Percentiles rank a stretch among this genome's conserved stretches.
Conservation (phyloP, 2,329 filamentous ascomycete genomes). For the Esteya vermicola region DNA sequence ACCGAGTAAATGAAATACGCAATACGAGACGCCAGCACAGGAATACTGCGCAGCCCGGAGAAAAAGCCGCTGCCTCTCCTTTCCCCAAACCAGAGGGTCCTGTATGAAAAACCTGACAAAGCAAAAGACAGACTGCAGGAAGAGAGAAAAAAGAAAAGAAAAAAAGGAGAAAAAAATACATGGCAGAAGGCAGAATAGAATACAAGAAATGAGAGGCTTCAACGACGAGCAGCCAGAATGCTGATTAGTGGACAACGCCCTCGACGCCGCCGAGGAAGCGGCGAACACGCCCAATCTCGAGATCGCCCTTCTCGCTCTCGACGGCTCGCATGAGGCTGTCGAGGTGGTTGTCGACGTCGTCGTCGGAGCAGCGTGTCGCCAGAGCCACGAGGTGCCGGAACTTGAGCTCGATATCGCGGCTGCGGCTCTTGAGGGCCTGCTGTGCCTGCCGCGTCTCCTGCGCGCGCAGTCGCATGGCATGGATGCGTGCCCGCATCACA, state of each 20-base stretch:
- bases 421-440: constrained; percentile 58
- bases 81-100: no score
- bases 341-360: constrained; percentile 65
- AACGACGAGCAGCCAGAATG: no score
- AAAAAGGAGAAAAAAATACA: neutral
- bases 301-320: constrained; percentile 67
- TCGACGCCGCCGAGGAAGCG: constrained; percentile 72
- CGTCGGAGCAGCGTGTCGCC: constrained; percentile 68
- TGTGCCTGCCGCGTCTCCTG: constrained; percentile 53
- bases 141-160: neutral
- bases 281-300: constrained; percentile 63
- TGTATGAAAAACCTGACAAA: no score
- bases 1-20: no score
- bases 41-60: no score
- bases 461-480: constrained; percentile 58
- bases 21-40: no score
- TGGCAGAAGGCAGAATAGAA: no score
- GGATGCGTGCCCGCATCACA: constrained; percentile 51
- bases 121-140: neutral
- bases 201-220: no score
- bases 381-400: constrained; percentile 80
- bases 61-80: no score
- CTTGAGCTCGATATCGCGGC: constrained; percentile 71
- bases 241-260: constrained; percentile 24
- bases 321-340: constrained; percentile 73